Evolutionary conservation across 2,329 filamentous ascomycete genomes (phyloP).

Genomic region (Dothideomycetes sp.): DNA sequence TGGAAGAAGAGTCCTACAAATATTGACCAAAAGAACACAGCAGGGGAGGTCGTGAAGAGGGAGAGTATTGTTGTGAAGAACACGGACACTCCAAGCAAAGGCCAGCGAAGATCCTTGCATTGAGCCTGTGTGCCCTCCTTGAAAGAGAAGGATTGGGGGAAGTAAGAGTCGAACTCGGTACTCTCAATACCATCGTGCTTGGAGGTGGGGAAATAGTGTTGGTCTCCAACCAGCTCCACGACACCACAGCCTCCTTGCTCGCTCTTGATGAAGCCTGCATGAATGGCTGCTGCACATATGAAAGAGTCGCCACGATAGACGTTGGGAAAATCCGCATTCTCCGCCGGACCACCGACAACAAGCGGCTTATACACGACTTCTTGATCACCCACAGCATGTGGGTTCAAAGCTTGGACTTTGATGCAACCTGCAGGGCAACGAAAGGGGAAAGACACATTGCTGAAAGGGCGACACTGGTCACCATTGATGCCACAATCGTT

Average conservation of each 20-base stretch:
- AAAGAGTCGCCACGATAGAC: conserved; percentile 84
- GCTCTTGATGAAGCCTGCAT: conserved; percentile 67
- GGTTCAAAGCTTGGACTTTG: conserved; percentile 54
- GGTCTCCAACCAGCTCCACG: conserved; percentile 59
- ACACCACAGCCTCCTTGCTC: conserved; percentile 71
- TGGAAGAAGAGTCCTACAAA: conserved; percentile 83
- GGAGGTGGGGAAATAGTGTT: conserved; percentile 51
- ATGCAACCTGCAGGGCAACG: conserved; percentile 64
- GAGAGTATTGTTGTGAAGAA: conserved; percentile 69
- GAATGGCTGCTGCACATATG: conserved; percentile 75
- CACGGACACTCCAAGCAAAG: conserved; percentile 68
- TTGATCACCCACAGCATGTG: conserved; percentile 61
- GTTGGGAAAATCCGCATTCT: conserved; percentile 22
- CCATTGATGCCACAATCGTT: conserved; percentile 68
- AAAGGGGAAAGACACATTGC: conserved; percentile 58
- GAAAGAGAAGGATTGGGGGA: conserved; percentile 80
- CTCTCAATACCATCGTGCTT: conserved; percentile 66
- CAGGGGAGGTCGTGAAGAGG: conserved; percentile 67
- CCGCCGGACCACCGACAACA: conserved; percentile 42
- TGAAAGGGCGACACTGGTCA: conserved; percentile 63
- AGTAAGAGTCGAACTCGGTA: conserved; percentile 72
- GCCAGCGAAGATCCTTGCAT: conserved; percentile 73
- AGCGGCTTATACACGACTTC: conserved; percentile 46
- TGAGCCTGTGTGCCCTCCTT: conserved; percentile 52
- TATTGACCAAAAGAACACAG: conserved; percentile 72